Conservation (phyloP, 2,329 filamentous ascomycete species). For the Orbilia oligospora region DNA sequence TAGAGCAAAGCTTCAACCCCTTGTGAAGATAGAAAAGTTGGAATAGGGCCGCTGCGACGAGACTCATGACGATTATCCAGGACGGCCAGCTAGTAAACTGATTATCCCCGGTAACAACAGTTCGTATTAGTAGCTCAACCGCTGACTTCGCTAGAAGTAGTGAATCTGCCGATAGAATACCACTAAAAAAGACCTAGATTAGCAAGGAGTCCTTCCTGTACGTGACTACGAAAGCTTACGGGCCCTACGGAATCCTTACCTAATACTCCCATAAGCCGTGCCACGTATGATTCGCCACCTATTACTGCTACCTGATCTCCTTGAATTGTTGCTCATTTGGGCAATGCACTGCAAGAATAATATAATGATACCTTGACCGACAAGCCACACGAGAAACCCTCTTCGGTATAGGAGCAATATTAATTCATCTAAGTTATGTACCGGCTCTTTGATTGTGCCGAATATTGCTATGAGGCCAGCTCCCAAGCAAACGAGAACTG, state of each 20-base stretch:
- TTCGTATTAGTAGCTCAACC: constrained; percentile 91
- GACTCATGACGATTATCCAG: constrained; percentile 87
- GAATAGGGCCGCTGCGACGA: constrained; percentile 84
- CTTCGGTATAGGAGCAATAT: constrained; percentile 80
- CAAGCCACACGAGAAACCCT: constrained; percentile 91
- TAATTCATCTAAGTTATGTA: constrained; percentile 87
- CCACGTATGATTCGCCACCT: constrained; percentile 77
- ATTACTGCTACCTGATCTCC: constrained; percentile 69
- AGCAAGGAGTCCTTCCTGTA: neutral
- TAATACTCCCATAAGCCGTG: constrained; percentile 88
- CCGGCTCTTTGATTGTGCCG: constrained; percentile 91
- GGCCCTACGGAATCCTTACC: constrained; percentile 54
- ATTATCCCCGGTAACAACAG: constrained; percentile 86
- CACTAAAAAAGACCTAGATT: constrained; percentile 69
- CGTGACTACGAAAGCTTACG: neutral
- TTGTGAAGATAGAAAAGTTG: constrained; percentile 97
- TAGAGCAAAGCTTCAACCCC: constrained; percentile 93
- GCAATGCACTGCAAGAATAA: constrained; percentile 70
- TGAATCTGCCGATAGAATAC: constrained; percentile 92
- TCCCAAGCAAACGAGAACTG: constrained; percentile 85
- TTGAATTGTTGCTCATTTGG: constrained; percentile 57
- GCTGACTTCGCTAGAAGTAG: constrained; percentile 95
- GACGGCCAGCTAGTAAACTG: constrained; percentile 97
- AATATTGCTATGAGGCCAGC: constrained; percentile 95
- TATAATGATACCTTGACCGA: constrained; percentile 81